Evolutionary conservation across 257 asterid species (phyloP).

Genomic region (Gardenia jasminoides): DNA sequence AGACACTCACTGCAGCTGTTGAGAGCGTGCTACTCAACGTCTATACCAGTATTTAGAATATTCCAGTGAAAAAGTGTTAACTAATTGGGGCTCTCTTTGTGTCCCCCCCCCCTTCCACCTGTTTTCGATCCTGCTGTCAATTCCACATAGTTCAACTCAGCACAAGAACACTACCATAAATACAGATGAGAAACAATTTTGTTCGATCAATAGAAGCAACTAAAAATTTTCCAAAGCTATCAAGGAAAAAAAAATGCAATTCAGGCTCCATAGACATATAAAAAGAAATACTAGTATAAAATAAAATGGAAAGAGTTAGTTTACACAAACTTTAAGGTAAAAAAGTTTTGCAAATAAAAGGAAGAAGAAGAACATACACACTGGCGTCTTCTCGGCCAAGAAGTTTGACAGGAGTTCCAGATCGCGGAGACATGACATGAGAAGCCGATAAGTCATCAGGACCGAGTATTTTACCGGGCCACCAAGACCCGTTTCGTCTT

Average conservation of each 20-base stretch:
- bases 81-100: neutral
- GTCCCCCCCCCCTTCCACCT: neutral
- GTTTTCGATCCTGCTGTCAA: neutral
- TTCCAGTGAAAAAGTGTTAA: neutral
- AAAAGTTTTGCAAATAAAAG: too few relatives aligned
- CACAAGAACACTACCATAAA: neutral
- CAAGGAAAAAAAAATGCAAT: neutral
- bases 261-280: neutral
- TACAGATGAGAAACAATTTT: neutral
- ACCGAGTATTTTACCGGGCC: conserved; percentile 98
- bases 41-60: neutral
- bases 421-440: conserved; percentile 85
- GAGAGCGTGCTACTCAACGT: neutral
- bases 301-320: too few relatives aligned
- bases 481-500: conserved; percentile 98
- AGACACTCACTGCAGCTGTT: neutral
- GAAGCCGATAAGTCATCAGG: conserved; percentile 81
- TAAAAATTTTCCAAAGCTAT: neutral
- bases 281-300: neutral
- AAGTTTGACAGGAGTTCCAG: conserved; percentile 99
- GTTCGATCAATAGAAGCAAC: neutral
- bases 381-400: conserved; percentile 99
- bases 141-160: neutral
- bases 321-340: neutral
- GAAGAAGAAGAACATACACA: conserved; percentile 55